Conservation (phyloP, 495 filamentous ascomycete genomes). For the Aspergillus saccharolyticus region DNA sequence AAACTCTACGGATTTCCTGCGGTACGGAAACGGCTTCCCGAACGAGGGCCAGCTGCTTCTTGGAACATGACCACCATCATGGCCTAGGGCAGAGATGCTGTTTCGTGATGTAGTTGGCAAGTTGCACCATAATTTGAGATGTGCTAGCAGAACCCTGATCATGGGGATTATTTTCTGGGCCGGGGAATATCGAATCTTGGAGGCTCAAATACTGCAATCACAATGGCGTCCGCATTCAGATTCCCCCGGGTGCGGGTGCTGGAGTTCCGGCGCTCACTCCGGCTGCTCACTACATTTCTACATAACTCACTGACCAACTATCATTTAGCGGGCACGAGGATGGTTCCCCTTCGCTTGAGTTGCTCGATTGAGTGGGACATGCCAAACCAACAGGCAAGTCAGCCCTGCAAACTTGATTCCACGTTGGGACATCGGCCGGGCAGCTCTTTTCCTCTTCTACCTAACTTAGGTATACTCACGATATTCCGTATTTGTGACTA, state of each 20-base stretch:
- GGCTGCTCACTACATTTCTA: too few species aligned
- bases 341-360: conserved; percentile 11
- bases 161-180: neutral
- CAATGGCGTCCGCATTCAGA: conserved; percentile 6
- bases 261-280: too few species aligned
- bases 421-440: neutral
- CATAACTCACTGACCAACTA: too few species aligned
- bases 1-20: neutral
- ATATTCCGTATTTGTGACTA: too few species aligned
- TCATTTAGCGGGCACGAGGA: conserved; percentile 1
- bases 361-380: neutral
- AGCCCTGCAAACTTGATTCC: conserved; percentile 2
- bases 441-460: too few species aligned
- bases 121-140: too few species aligned
- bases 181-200: neutral
- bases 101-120: neutral
- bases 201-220: neutral
- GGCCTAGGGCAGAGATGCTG: neutral
- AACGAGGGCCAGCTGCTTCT: conserved; percentile 6
- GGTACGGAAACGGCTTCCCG: conserved; percentile 13
- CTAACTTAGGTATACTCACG: too few species aligned
- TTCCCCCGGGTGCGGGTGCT: neutral
- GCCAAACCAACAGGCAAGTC: conserved; percentile 1
- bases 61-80: neutral
- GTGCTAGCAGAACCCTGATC: neutral